These are phyloP conservation scores for Fusarium sublunatum DNA, from an alignment of 2,329 filamentous ascomycete species.

Conservation along the genomic window DNA sequence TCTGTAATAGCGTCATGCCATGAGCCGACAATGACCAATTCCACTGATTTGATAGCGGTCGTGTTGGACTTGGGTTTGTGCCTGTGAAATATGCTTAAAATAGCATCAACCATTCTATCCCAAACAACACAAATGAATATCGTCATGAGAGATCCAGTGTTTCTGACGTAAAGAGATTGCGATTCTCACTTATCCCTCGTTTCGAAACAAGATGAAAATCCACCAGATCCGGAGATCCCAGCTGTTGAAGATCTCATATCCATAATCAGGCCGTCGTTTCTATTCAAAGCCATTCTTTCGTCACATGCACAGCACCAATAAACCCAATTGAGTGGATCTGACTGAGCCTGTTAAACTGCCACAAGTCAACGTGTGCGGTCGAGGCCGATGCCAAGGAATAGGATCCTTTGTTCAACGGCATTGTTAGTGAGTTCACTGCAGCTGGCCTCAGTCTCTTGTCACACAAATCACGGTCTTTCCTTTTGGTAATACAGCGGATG, in stretches of 20 bases:
- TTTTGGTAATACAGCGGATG: constrained; percentile 2
- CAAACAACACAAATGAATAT: constrained; percentile 25
- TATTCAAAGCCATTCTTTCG: constrained; percentile 27
- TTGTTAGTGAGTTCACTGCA: background rate
- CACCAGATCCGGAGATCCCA: constrained; percentile 24
- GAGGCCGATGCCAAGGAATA: constrained; percentile 37
- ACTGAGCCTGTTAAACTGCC: background rate
- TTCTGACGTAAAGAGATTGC: constrained; percentile 37
- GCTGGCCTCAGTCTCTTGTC: constrained; percentile 20
- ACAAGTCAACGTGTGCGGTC: constrained; percentile 18
- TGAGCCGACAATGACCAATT: constrained; percentile 13
- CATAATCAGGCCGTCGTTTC: constrained; percentile 17
- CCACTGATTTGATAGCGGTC: too few species aligned
- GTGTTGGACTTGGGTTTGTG: too few species aligned
- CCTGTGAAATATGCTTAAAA: background rate
- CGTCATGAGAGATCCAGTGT: constrained; percentile 22
- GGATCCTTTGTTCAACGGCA: constrained; percentile 24
- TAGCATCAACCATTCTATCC: background rate
- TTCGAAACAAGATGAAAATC: constrained; percentile 28
- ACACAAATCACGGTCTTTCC: constrained; percentile 20
- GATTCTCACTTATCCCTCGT: constrained; percentile 25
- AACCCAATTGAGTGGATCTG: constrained; percentile 44
- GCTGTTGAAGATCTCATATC: constrained; percentile 20
- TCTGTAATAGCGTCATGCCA: background rate
- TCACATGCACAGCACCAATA: constrained; percentile 28